phyloP scores from a whole-genome alignment of 2,329 filamentous ascomycete species.

The Cadophora sp. region DNA sequence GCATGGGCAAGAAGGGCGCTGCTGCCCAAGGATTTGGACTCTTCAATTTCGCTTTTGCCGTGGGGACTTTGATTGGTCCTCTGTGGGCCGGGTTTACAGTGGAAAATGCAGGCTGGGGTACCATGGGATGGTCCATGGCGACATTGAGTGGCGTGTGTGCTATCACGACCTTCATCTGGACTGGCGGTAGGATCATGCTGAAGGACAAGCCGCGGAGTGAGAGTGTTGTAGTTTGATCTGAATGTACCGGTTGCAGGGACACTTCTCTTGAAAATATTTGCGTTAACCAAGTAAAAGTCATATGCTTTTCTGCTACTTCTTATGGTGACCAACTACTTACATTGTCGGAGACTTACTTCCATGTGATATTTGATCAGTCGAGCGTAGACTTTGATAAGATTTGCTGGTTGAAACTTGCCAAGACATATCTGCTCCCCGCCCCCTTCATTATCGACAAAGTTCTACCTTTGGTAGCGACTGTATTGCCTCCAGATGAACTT shows the following conservation, averaged over 20 bases:
- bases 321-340: neutral
- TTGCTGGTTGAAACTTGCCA: neutral
- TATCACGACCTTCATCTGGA: slow-evolving; percentile 56
- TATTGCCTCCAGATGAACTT: neutral
- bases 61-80: slow-evolving; percentile 57
- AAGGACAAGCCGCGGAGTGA: slow-evolving; percentile 28
- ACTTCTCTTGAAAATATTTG: too few species aligned
- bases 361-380: neutral
- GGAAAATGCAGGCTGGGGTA: slow-evolving; percentile 55
- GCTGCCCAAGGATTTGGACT: slow-evolving; percentile 65
- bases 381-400: neutral
- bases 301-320: too few species aligned
- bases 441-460: neutral
- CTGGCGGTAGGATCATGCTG: slow-evolving; percentile 52
- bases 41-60: slow-evolving; percentile 60
- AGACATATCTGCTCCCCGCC: neutral
- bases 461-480: neutral
- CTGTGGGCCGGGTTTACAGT: slow-evolving; percentile 60
- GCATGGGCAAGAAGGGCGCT: slow-evolving; percentile 46
- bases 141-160: slow-evolving; percentile 56
- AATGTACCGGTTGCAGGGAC: neutral
- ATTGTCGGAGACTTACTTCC: neutral
- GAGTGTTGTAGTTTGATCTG: slow-evolving; percentile 18
- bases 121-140: slow-evolving; percentile 59
- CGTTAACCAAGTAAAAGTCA: too few species aligned